phyloP scores from a whole-genome alignment of 2,329 filamentous ascomycete genomes.

The Botrytis squamosa region DNA sequence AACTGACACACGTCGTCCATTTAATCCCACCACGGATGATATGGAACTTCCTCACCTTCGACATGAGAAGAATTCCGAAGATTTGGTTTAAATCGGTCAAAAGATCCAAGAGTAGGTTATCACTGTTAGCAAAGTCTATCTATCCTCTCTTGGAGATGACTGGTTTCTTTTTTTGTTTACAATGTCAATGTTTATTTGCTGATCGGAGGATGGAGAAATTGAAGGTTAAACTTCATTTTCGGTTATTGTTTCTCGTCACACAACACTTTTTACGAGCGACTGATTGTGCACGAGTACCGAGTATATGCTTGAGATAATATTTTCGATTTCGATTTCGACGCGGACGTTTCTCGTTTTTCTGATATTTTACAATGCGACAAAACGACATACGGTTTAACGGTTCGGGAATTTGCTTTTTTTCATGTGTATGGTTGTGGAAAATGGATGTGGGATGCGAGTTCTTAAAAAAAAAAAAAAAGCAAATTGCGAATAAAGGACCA shows the following conservation, averaged over 20 bases:
- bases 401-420: neutral
- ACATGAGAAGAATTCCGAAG: neutral
- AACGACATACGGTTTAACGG: neutral
- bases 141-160: neutral
- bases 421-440: neutral
- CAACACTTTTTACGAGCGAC: neutral
- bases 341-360: neutral
- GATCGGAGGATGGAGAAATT: neutral
- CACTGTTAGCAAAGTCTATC: neutral
- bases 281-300: neutral
- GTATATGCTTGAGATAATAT: neutral
- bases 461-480: neutral
- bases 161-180: neutral
- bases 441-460: neutral
- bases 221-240: neutral
- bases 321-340: neutral
- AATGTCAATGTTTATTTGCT: neutral
- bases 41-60: constrained; percentile 10
- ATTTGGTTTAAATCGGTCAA: neutral
- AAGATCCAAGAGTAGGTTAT: neutral
- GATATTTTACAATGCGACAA: neutral
- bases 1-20: constrained; percentile 1
- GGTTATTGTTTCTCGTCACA: neutral
- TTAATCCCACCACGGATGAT: neutral
- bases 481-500: neutral